phyloP scores from a whole-genome alignment of 1,139 yeast species.

The Taiozyma sp. region DNA sequence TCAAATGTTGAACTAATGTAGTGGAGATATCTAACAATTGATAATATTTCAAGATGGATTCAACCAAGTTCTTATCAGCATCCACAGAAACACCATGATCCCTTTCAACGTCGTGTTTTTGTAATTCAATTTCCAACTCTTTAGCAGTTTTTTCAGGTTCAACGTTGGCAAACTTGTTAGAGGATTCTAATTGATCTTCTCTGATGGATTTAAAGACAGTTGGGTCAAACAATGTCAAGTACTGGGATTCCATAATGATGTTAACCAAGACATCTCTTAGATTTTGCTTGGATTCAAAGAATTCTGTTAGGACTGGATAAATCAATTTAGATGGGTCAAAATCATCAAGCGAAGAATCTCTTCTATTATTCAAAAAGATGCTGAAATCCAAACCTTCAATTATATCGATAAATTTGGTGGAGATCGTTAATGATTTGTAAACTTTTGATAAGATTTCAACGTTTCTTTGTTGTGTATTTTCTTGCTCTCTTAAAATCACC shows the following conservation, averaged over 20 bases:
- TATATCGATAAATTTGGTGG: conserved; percentile 46
- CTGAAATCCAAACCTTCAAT: conserved; percentile 63
- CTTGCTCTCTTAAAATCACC: conserved; percentile 29
- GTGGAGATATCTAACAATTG: conserved; percentile 42
- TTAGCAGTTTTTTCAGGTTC: conserved; percentile 48
- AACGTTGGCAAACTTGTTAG: conserved; percentile 38
- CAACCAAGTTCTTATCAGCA: conserved; percentile 42
- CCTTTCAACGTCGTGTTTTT: conserved; percentile 40
- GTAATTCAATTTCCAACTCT: conserved; percentile 40
- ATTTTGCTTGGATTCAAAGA: conserved; percentile 69
- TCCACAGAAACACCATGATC: conserved; percentile 46
- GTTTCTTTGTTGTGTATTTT: conserved; percentile 42
- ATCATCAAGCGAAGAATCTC: conserved; percentile 12
- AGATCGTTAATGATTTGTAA: conserved; percentile 47
- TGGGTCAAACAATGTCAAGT: conserved; percentile 67
- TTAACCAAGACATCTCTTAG: conserved; percentile 61
- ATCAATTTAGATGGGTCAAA: conserved; percentile 35
- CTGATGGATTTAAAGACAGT: conserved; percentile 63
- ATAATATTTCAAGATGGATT: conserved; percentile 41
- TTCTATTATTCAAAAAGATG: conserved; percentile 17
- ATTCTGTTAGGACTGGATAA: conserved; percentile 66
- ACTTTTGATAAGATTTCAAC: conserved; percentile 47
- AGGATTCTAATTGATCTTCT: conserved; percentile 43
- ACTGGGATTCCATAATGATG: conserved; percentile 65
- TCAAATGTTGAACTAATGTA: conserved; percentile 48